A percentile compares a stretch with the other conserved stretches of the same genome.
Conservation (phyloP, 2,329 filamentous ascomycete species). For the Neofusicoccum cordaticola region DNA sequence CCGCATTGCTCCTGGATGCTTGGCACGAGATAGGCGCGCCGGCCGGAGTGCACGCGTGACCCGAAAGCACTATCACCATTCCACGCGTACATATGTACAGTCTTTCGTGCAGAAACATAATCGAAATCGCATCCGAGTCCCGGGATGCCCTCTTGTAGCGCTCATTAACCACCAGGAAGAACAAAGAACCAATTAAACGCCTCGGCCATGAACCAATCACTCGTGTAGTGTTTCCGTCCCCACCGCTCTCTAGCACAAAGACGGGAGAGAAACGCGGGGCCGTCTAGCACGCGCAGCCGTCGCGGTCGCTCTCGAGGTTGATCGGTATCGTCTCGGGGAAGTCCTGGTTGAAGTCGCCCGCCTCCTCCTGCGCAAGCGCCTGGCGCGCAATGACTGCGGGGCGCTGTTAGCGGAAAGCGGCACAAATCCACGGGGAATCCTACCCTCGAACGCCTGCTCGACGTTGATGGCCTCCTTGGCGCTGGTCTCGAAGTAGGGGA, state of each 20-base stretch:
- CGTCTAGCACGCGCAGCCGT: conserved; percentile 84
- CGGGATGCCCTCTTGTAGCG: conserved; percentile 11
- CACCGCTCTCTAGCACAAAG: conserved; percentile 3
- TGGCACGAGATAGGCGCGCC: neutral
- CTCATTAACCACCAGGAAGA: neutral
- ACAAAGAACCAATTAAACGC: conserved; percentile 14
- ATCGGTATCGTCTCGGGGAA: conserved; percentile 99
- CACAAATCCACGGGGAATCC: conserved; percentile 15
- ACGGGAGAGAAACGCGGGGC: neutral
- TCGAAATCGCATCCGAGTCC: conserved; percentile 10
- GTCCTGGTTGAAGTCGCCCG: conserved; percentile 94
- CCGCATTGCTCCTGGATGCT: conserved; percentile 12
- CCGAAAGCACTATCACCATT: conserved; percentile 9
- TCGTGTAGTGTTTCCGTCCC: conserved; percentile 22
- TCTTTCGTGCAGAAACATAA: neutral
- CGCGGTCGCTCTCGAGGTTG: conserved; percentile 88
- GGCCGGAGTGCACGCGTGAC: neutral
- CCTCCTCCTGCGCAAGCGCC: conserved; percentile 92
- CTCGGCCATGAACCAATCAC: conserved; percentile 20
- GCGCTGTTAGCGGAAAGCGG: conserved; percentile 39
- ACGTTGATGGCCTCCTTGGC: conserved; percentile 99
- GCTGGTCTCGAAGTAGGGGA: conserved; percentile 98
- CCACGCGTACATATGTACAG: conserved; percentile 11
- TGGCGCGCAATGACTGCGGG: conserved; percentile 86
- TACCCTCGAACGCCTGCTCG: conserved; percentile 74